Evolutionary conservation across 116 monocot genomes (phyloP).

Genomic region (Phalaenopsis hybrid): DNA sequence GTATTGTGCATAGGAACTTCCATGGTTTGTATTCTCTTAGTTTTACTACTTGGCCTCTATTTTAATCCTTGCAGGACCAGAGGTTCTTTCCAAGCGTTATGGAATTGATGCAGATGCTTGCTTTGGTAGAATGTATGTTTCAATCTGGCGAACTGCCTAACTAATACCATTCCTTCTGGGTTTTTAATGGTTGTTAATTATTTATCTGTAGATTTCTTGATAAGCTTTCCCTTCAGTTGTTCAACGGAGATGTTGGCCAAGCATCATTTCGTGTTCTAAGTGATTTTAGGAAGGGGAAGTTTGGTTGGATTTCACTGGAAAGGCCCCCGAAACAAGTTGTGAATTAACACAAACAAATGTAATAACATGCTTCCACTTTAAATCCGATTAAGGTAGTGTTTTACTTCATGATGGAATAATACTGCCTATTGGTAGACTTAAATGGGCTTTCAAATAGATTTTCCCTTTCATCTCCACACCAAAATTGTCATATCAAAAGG

Average conservation of each 20-base stretch:
- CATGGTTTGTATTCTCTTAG: background rate
- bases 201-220: slow-evolving; percentile 51
- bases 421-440: too few relatives aligned
- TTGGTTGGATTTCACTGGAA: slow-evolving; percentile 87
- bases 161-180: background rate
- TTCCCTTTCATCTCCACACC: too few relatives aligned
- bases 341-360: background rate
- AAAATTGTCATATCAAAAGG: too few relatives aligned
- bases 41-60: background rate
- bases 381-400: background rate
- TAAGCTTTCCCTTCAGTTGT: slow-evolving; percentile 71
- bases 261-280: slow-evolving; percentile 63
- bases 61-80: slow-evolving; percentile 41
- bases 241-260: slow-evolving; percentile 75
- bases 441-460: too few relatives aligned
- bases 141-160: background rate
- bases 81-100: slow-evolving; percentile 57
- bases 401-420: background rate
- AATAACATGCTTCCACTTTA: background rate
- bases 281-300: slow-evolving; percentile 90
- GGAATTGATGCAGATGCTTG: slow-evolving; percentile 51
- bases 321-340: slow-evolving; percentile 48
- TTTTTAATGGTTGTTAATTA: background rate
- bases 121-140: slow-evolving; percentile 66
- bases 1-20: background rate